Evolutionary conservation across 116 monocot species (phyloP).

Genomic region (Iris pallida): DNA sequence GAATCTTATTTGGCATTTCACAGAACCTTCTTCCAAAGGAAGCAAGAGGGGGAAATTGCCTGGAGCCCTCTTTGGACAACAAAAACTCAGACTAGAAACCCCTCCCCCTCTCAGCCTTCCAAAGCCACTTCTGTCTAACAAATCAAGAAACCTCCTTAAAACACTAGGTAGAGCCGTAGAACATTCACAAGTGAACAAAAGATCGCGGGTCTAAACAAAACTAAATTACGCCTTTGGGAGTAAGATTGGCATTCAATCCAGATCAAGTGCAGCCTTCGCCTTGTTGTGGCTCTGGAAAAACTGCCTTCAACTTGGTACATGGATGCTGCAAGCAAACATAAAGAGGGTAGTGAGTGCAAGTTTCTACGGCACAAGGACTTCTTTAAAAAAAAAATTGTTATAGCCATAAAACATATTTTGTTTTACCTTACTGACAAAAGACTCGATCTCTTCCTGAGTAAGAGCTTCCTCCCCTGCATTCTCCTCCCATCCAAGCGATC

Average conservation of each 20-base stretch:
- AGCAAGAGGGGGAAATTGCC: neutral
- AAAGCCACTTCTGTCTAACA: neutral
- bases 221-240: neutral
- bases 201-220: neutral
- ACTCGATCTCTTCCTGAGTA: constrained; percentile 28
- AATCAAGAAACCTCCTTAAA: neutral
- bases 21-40: neutral
- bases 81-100: neutral
- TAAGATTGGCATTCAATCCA: neutral
- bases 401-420: neutral
- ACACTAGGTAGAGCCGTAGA: neutral
- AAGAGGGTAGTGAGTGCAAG: neutral
- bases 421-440: constrained; percentile 27
- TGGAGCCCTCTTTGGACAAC: neutral
- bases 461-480: constrained; percentile 19
- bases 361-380: neutral
- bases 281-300: neutral
- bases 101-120: neutral
- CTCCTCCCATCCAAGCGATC: constrained; percentile 31
- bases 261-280: neutral
- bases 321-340: constrained; percentile 3
- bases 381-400: neutral
- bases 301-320: constrained; percentile 1
- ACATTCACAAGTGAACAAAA: neutral
- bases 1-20: constrained; percentile 4